Conservation (phyloP, 2,329 filamentous ascomycete genomes). For the Blumeria graminis region DNA sequence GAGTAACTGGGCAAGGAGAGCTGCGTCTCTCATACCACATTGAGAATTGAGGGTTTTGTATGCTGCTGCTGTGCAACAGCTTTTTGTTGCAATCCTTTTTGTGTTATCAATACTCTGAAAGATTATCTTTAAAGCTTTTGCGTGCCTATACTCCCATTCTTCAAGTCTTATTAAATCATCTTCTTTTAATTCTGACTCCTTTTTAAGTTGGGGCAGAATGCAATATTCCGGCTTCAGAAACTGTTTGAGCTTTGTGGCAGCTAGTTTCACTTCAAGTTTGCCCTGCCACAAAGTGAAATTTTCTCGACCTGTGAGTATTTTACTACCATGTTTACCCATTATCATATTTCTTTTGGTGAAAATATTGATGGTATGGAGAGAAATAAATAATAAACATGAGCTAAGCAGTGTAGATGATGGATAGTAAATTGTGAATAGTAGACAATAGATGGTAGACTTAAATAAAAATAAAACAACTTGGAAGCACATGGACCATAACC, state of each 20-base stretch:
- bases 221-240: neutral
- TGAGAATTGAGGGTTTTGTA: neutral
- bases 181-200: too few species aligned
- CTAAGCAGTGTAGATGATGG: too few species aligned
- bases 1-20: neutral
- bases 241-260: neutral
- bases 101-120: neutral
- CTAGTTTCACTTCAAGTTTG: neutral
- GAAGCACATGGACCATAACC: too few species aligned
- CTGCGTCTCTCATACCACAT: neutral
- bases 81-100: neutral
- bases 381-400: too few species aligned
- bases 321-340: neutral
- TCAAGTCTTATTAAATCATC: too few species aligned
- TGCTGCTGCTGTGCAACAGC: neutral
- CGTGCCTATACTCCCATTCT: neutral
- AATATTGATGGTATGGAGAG: too few species aligned
- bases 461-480: too few species aligned
- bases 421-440: too few species aligned
- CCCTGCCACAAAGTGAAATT: neutral
- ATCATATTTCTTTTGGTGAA: too few species aligned
- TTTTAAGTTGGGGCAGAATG: neutral
- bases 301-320: neutral
- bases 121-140: neutral
- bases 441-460: too few species aligned